Conservation (phyloP, 495 filamentous ascomycete species). For the Usnea hakonensis region DNA sequence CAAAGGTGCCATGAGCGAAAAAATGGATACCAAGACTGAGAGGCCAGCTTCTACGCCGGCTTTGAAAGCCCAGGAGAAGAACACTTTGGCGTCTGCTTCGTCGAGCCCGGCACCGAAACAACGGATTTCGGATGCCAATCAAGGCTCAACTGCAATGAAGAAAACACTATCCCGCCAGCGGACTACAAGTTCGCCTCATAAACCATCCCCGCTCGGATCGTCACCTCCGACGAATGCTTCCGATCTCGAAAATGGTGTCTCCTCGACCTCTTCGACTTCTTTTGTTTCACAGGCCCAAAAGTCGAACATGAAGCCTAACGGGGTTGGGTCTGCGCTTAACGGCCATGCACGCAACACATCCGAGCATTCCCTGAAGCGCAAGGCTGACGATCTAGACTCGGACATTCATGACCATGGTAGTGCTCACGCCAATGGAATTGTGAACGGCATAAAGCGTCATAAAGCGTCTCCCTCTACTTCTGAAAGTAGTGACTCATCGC, state of each 20-base stretch:
- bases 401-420: slow-evolving; percentile 20
- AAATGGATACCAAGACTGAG: not conserved
- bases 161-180: slow-evolving; percentile 27
- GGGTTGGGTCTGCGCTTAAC: not conserved
- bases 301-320: not conserved
- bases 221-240: slow-evolving; percentile 73
- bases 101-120: slow-evolving; percentile 20
- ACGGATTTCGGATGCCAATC: slow-evolving; percentile 15
- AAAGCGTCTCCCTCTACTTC: slow-evolving; percentile 37
- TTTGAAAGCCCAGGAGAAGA: slow-evolving; percentile 30
- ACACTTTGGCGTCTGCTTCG: slow-evolving; percentile 32
- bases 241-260: slow-evolving; percentile 44
- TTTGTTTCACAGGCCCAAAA: slow-evolving; percentile 14
- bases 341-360: slow-evolving; percentile 15
- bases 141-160: slow-evolving; percentile 16
- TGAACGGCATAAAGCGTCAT: slow-evolving; percentile 39
- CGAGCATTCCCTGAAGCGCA: slow-evolving; percentile 41
- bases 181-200: slow-evolving; percentile 50
- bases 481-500: slow-evolving; percentile 43
- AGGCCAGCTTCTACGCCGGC: slow-evolving; percentile 18
- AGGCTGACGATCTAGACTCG: slow-evolving; percentile 36
- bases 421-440: slow-evolving; percentile 30
- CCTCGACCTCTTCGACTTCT: slow-evolving; percentile 29
- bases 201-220: slow-evolving; percentile 65
- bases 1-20: slow-evolving; percentile 8